Percentiles rank a stretch among this genome's conserved stretches.
These are phyloP conservation scores for Saccharomyces hybrid DNA, from an alignment of 1,139 yeast genomes.

Conservation along the genomic window DNA sequence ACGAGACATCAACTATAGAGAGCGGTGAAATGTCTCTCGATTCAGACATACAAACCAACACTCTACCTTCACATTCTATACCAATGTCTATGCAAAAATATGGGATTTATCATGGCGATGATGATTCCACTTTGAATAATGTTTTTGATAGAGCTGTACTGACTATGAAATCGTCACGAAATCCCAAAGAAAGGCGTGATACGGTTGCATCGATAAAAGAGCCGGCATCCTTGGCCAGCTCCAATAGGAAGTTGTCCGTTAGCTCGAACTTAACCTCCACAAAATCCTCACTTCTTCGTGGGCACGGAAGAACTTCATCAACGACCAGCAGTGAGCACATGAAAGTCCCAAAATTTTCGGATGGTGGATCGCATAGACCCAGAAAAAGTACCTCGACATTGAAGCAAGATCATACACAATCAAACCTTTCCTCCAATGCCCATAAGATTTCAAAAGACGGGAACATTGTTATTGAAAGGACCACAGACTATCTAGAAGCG, in stretches of 20 bases:
- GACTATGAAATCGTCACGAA: conserved; percentile 13
- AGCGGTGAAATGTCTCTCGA: conserved; percentile 15
- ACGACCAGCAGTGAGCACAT: conserved; percentile 8
- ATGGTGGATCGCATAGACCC: conserved; percentile 7
- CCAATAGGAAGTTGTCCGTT: conserved; percentile 11
- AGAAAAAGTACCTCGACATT: conserved; percentile 8
- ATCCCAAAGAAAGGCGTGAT: background rate
- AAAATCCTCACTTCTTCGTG: background rate
- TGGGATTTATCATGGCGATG: conserved; percentile 24
- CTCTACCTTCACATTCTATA: conserved; percentile 20
- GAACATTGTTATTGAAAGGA: conserved; percentile 21
- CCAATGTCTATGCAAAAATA: conserved; percentile 24
- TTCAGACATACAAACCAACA: conserved; percentile 16
- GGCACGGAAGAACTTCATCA: conserved; percentile 7
- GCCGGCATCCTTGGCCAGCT: conserved; percentile 4
- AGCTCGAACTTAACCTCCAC: conserved; percentile 4
- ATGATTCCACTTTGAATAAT: conserved; percentile 21
- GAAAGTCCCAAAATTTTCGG: conserved; percentile 8
- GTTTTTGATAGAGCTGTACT: conserved; percentile 21
- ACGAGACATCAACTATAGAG: conserved; percentile 17
- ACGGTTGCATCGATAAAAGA: background rate
- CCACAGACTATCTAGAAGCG: conserved; percentile 11
- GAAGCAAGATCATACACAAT: conserved; percentile 8
- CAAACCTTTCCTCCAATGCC: conserved; percentile 5
- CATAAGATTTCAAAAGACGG: conserved; percentile 9